A percentile compares a stretch with the other conserved stretches of the same genome.
These are phyloP conservation scores for Catharanthus roseus DNA, from an alignment of 257 asterid species.

Conservation along the genomic window DNA sequence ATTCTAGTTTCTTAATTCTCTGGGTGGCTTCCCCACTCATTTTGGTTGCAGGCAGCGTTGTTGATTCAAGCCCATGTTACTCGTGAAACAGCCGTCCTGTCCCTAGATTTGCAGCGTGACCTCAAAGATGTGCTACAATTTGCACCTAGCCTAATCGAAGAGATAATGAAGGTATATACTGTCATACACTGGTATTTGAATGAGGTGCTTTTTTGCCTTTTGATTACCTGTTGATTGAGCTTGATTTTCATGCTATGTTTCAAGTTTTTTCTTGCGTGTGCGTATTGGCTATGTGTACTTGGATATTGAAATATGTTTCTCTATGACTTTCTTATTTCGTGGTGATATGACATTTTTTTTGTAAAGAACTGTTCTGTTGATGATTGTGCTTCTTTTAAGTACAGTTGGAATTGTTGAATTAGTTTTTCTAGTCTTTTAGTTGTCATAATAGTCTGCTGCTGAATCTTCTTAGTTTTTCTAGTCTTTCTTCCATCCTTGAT, in stretches of 20 bases:
- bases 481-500: background rate
- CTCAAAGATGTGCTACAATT: conserved; percentile 58
- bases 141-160: conserved; percentile 84
- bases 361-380: background rate
- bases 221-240: background rate
- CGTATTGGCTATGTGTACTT: no score
- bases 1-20: background rate
- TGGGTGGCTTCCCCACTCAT: conserved; percentile 14
- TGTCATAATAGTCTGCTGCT: background rate
- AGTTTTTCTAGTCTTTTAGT: background rate
- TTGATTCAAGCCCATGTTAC: conserved; percentile 72
- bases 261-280: background rate
- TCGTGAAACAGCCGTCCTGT: conserved; percentile 53
- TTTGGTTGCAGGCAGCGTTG: conserved; percentile 59
- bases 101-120: conserved; percentile 67
- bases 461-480: background rate
- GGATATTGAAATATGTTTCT: background rate
- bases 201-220: background rate
- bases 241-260: background rate
- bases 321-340: background rate
- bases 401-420: background rate
- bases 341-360: conserved; percentile 1
- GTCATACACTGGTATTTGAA: background rate
- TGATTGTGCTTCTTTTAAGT: background rate
- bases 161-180: conserved; percentile 61